Base-by-base conservation (phyloP, 2,329 filamentous ascomycete genomes). In the Xylaria sp. region DNA sequence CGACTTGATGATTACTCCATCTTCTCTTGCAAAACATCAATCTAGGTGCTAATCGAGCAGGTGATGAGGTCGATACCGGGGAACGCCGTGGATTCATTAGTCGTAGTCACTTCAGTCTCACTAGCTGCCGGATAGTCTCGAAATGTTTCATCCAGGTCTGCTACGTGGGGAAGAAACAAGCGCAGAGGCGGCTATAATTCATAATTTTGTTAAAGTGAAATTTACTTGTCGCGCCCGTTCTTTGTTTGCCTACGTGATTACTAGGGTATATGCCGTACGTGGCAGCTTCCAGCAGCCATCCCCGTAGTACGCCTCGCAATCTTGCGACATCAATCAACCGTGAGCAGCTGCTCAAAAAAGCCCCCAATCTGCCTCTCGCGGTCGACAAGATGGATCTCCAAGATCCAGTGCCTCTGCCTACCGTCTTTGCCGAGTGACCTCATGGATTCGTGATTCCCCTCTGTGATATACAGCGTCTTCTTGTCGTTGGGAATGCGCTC, bases 401-500 rank as follows among this genome's bases (percentile, higher is more conserved):
- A 65, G 59, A 83, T 83, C 82, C 82, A 83, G 72, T 83, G 81
- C 37, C 80, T 66, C 67, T 74, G 76, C 35, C 75, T 67, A 0
- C 81, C 81, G 58, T 82, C 75, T 49, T 76, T 75, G 2, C 76
- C 81, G 3, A 70, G 47, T 3, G 66, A 65, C 21, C 67, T 71
- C 78, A 84, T 82, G 2, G 69, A 67, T n/a, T 78, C 73, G 11
- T 73, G 58, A 65, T 82, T 83, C 0, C 78, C 80, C 46, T 77
- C 71, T 0, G 76, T 78, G 52, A 83, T 81, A 61, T 83, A 83
- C 23, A 82, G 69, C 1, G 70, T 69, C 21, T 74, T 76, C 71
- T 77, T 79, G 66, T 83, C 79, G n/a, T 77, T 75, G 1, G 81
- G 80, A 60, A 83, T 83, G 0, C 81, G 75, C 69, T 83, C 81